phyloP scores from a whole-genome alignment of 768 basidiomycete genomes.

The Coprinopsis cinerea region DNA sequence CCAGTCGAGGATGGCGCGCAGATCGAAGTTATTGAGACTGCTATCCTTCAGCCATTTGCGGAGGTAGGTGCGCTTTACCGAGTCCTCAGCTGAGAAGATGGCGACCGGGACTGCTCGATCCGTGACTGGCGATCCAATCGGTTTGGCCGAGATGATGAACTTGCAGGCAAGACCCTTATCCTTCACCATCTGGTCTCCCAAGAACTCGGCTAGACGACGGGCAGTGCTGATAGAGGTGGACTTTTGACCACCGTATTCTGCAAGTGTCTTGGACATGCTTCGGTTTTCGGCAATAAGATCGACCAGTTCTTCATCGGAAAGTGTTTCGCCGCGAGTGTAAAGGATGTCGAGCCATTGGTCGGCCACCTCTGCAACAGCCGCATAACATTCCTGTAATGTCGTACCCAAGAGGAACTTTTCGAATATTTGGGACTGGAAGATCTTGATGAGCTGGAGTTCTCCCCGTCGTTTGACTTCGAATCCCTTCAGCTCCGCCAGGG shows the following conservation, averaged over 20 bases:
- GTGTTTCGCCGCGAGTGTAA: slow-evolving; percentile 75
- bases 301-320: slow-evolving; percentile 88
- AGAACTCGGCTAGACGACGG: slow-evolving; percentile 88
- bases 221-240: slow-evolving; percentile 98
- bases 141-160: slow-evolving; percentile 96
- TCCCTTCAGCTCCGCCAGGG: slow-evolving; percentile 96
- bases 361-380: slow-evolving; percentile 87
- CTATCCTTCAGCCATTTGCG: slow-evolving; percentile 97
- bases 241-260: slow-evolving; percentile 95
- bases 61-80: slow-evolving; percentile 82
- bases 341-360: slow-evolving; percentile 98
- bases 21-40: slow-evolving; percentile 77
- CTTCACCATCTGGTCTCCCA: slow-evolving; percentile 98
- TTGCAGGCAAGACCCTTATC: slow-evolving; percentile 99
- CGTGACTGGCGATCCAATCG: slow-evolving; percentile 89
- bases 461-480: slow-evolving; percentile 98
- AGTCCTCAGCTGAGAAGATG: slow-evolving; percentile 94
- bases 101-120: slow-evolving; percentile 96
- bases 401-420: slow-evolving; percentile 93
- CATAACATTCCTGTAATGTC: slow-evolving; percentile 94
- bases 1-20: slow-evolving; percentile 96
- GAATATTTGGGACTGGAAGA: slow-evolving; percentile 98
- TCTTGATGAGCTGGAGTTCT: slow-evolving; percentile 97
- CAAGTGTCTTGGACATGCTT: slow-evolving; percentile 94
- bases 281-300: slow-evolving; percentile 98